A percentile compares a stretch with the other conserved stretches of the same genome.
Conservation (phyloP, 1,284 basidiomycete species). For the Cutaneotrichosporon daszewskae region DNA sequence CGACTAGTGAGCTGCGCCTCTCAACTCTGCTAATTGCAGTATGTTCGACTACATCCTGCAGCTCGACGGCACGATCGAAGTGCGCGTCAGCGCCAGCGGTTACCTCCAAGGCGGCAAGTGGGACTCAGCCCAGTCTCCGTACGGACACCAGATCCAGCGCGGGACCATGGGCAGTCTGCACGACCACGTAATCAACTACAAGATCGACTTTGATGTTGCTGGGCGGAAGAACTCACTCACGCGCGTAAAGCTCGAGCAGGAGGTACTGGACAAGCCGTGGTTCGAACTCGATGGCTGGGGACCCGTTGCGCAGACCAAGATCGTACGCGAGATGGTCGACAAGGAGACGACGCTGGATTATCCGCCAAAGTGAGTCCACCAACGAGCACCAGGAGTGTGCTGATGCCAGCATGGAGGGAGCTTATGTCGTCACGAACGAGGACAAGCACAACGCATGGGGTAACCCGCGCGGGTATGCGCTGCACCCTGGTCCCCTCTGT, state of each 20-base stretch:
- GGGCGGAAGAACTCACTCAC: conserved; percentile 59
- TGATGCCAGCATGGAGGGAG: conserved; percentile 21
- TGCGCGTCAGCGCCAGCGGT: conserved; percentile 60
- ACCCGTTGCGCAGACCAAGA: conserved; percentile 19
- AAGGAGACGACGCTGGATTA: conserved; percentile 15
- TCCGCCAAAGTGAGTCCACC: conserved; percentile 12
- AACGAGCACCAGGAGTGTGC: too few species aligned
- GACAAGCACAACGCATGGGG: conserved; percentile 52
- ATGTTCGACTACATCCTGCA: conserved; percentile 62
- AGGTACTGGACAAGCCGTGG: conserved; percentile 55
- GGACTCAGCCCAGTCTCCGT: conserved; percentile 52
- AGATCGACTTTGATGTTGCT: conserved; percentile 58
- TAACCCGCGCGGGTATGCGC: conserved; percentile 50
- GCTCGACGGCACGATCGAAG: conserved; percentile 61
- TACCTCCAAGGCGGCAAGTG: conserved; percentile 62
- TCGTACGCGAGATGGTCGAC: conserved; percentile 11
- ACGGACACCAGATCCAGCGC: conserved; percentile 55
- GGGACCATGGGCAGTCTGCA: conserved; percentile 47
- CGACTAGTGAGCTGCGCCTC: conserved; percentile 34
- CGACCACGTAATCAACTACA: conserved; percentile 61
- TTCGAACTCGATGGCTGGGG: conserved; percentile 59
- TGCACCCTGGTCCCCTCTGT: conserved; percentile 15
- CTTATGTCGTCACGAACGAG: conserved; percentile 30
- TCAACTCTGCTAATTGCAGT: conserved; percentile 20
- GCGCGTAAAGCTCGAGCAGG: conserved; percentile 44